Conservation (phyloP, 345 rosid species). For the Noccaea bulbosa region DNA sequence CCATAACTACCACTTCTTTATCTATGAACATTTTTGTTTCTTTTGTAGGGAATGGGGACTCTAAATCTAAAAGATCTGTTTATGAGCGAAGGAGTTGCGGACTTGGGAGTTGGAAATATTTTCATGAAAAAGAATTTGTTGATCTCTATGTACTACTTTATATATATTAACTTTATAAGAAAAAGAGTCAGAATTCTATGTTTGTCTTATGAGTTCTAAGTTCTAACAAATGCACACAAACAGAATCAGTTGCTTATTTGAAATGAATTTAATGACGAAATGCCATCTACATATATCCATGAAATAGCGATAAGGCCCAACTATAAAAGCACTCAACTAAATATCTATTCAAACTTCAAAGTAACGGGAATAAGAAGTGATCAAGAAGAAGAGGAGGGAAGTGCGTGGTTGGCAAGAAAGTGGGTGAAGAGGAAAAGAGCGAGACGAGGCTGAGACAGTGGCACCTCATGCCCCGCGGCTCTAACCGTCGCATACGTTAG, state of each 20-base stretch:
- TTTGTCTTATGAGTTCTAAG: background rate
- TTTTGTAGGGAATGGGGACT: slow-evolving; percentile 36
- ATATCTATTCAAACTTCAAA: too few relatives aligned
- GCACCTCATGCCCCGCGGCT: slow-evolving; percentile 77
- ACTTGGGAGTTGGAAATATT: slow-evolving; percentile 1
- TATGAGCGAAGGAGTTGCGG: slow-evolving; percentile 12
- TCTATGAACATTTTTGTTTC: slow-evolving; percentile 5
- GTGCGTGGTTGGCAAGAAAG: slow-evolving; percentile 42
- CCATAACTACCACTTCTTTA: background rate
- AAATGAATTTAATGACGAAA: background rate
- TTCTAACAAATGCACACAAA: slow-evolving; percentile 10
- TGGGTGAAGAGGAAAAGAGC: slow-evolving; percentile 56
- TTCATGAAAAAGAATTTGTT: slow-evolving; percentile 1
- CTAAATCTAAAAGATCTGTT: slow-evolving; percentile 2
- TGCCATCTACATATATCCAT: background rate
- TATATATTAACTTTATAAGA: slow-evolving; percentile 2
- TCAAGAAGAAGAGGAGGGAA: slow-evolving; percentile 39
- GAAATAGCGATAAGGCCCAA: slow-evolving; percentile 3
- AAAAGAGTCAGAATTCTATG: background rate
- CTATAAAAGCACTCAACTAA: background rate
- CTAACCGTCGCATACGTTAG: slow-evolving; percentile 66
- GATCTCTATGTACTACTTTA: slow-evolving; percentile 30
- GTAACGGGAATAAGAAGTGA: background rate
- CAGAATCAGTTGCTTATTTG: background rate
- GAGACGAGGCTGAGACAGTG: slow-evolving; percentile 57